A percentile compares a stretch with the other conserved stretches of the same genome.
Conservation (phyloP, 106 monocot species). For the Dendrobium huoshanense region DNA sequence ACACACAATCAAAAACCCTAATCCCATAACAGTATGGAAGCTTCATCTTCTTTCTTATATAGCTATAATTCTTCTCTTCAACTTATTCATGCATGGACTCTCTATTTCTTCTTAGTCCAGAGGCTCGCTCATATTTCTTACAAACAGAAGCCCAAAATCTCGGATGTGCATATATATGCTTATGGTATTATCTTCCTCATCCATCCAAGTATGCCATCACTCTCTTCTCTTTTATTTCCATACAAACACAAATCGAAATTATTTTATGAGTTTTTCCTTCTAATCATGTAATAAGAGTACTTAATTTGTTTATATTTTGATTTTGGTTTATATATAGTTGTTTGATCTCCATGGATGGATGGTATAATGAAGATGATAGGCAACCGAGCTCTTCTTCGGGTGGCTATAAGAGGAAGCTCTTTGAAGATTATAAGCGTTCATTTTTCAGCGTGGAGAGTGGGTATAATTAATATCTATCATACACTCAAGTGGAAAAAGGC, state of each 20-base stretch:
- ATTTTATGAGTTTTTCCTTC: no score
- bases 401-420: conserved; percentile 15
- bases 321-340: conserved; percentile 14
- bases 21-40: background rate
- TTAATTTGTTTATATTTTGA: background rate
- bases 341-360: conserved; percentile 41
- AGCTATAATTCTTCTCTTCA: background rate
- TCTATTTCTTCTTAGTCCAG: conserved; percentile 39
- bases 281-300: background rate
- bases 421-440: conserved; percentile 42
- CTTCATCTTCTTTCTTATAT: background rate
- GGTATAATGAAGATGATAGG: conserved; percentile 29
- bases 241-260: no score
- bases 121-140: conserved; percentile 33
- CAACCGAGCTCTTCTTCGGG: conserved; percentile 19
- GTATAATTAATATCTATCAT: conserved; percentile 12
- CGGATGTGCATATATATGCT: conserved; percentile 54
- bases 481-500: no score
- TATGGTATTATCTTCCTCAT: conserved; percentile 56
- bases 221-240: background rate
- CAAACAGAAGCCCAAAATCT: conserved; percentile 15
- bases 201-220: conserved; percentile 29
- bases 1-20: background rate
- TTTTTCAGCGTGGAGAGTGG: conserved; percentile 28
- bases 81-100: conserved; percentile 30